phyloP scores from a whole-genome alignment of 2,329 filamentous ascomycete species.

The Orbilia quercus region DNA sequence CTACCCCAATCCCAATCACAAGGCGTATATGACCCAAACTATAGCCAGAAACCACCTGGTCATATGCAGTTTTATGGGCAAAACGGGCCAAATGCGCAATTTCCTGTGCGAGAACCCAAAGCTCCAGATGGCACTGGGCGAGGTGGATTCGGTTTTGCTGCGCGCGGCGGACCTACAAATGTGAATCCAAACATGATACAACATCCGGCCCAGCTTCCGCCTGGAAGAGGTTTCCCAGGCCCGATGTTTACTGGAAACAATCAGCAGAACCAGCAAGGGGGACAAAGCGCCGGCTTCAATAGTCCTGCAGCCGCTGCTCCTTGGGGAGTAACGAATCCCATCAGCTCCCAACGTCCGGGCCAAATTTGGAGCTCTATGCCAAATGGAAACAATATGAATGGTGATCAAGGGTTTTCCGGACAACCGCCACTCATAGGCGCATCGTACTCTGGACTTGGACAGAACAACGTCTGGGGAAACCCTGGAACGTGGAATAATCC shows the following conservation, averaged over 20 bases:
- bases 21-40: constrained; percentile 45
- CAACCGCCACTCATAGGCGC: constrained; percentile 42
- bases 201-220: constrained; percentile 20
- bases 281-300: constrained; percentile 43
- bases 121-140: constrained; percentile 49
- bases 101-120: constrained; percentile 49
- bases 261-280: constrained; percentile 28
- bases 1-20: constrained; percentile 16
- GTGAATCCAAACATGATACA: constrained; percentile 19
- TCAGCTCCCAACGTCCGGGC: constrained; percentile 32
- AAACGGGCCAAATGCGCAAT: constrained; percentile 26
- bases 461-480: constrained; percentile 53
- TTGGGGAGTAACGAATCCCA: constrained; percentile 49
- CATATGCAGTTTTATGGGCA: constrained; percentile 42
- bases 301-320: constrained; percentile 50
- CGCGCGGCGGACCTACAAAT: constrained; percentile 21
- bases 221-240: constrained; percentile 35
- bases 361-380: constrained; percentile 45
- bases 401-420: constrained; percentile 28
- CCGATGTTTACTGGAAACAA: constrained; percentile 40
- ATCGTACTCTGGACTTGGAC: constrained; percentile 41
- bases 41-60: constrained; percentile 43
- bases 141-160: constrained; percentile 45
- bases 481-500: constrained; percentile 35
- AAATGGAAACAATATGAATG: constrained; percentile 40